Evolutionary conservation across 257 asterid genomes (phyloP).

Genomic region (Orobanche coerulescens): DNA sequence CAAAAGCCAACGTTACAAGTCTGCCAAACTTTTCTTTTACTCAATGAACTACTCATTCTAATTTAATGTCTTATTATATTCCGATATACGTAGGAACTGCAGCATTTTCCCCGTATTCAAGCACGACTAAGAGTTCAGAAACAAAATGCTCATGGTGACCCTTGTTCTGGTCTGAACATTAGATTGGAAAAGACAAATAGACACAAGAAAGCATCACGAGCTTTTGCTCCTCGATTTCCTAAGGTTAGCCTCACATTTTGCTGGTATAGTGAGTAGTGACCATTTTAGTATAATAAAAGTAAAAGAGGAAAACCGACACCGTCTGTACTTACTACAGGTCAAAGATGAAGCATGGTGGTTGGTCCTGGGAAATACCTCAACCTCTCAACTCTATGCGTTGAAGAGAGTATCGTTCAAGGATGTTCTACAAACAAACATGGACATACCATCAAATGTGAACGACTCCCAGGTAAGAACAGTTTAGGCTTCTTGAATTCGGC

Average conservation of each 20-base stretch:
- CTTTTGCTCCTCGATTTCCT: constrained; percentile 78
- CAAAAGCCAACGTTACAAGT: neutral
- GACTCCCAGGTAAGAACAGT: constrained; percentile 42
- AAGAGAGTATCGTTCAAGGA: constrained; percentile 73
- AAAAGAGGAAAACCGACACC: constrained; percentile 20
- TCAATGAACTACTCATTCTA: constrained; percentile 7
- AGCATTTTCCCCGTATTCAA: constrained; percentile 59
- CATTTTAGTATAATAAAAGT: too few species aligned
- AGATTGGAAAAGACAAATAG: constrained; percentile 54
- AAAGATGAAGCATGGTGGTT: constrained; percentile 99
- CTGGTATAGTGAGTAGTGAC: neutral
- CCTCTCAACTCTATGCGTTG: constrained; percentile 62
- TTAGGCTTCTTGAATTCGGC: neutral
- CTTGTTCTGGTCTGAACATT: constrained; percentile 37
- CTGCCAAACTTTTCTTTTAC: neutral
- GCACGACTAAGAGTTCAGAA: constrained; percentile 53
- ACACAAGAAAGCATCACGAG: constrained; percentile 49
- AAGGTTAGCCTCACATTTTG: constrained; percentile 43
- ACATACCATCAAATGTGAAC: constrained; percentile 49
- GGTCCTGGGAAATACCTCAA: constrained; percentile 62
- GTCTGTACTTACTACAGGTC: constrained; percentile 45
- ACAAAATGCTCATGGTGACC: constrained; percentile 31
- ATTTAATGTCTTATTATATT: constrained; percentile 10
- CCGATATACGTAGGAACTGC: constrained; percentile 50
- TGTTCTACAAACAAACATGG: constrained; percentile 48